A percentile compares a stretch with the other conserved stretches of the same genome.
Evolutionary conservation across 805 yeast species (phyloP).

Genomic region (Saturnispora sekii): DNA sequence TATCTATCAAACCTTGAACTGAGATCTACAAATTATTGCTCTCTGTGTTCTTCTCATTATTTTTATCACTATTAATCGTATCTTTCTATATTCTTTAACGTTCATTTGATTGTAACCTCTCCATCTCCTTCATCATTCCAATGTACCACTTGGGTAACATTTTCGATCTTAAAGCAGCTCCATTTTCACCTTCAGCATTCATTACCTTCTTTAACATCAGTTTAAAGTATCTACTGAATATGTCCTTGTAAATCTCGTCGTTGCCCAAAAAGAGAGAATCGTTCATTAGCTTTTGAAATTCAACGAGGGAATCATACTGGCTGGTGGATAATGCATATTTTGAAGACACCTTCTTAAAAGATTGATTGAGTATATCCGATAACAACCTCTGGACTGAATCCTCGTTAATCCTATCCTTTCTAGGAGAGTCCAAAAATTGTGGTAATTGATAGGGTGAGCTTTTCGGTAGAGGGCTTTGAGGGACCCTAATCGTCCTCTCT

Average conservation of each 20-base stretch:
- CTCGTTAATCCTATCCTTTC: conserved; percentile 13
- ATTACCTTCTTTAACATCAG: conserved; percentile 24
- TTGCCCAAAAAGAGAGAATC: conserved; percentile 19
- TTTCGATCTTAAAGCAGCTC: conserved; percentile 17
- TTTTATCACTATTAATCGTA: not conserved
- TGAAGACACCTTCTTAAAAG: conserved; percentile 34
- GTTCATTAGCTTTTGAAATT: conserved; percentile 29
- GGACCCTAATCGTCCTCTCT: conserved; percentile 10
- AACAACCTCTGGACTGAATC: conserved; percentile 19
- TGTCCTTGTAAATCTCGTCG: conserved; percentile 22
- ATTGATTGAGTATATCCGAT: conserved; percentile 31
- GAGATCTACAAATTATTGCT: not conserved
- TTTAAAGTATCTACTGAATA: conserved; percentile 25
- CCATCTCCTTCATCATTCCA: conserved; percentile 8
- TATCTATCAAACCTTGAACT: too few relatives aligned
- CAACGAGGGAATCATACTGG: conserved; percentile 37
- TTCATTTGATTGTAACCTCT: conserved; percentile 6
- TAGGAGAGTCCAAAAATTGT: conserved; percentile 4
- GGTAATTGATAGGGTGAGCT: not conserved
- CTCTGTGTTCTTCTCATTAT: not conserved
- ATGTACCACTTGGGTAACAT: conserved; percentile 19
- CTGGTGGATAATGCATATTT: conserved; percentile 45
- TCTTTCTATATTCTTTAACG: not conserved
- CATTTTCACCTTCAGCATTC: conserved; percentile 20
- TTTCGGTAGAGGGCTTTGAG: conserved; percentile 15